Evolutionary conservation across 2,329 filamentous ascomycete species (phyloP), one percentile per base, ranked within the genome.

Genomic region (Aspergillus uvarum): DNA sequence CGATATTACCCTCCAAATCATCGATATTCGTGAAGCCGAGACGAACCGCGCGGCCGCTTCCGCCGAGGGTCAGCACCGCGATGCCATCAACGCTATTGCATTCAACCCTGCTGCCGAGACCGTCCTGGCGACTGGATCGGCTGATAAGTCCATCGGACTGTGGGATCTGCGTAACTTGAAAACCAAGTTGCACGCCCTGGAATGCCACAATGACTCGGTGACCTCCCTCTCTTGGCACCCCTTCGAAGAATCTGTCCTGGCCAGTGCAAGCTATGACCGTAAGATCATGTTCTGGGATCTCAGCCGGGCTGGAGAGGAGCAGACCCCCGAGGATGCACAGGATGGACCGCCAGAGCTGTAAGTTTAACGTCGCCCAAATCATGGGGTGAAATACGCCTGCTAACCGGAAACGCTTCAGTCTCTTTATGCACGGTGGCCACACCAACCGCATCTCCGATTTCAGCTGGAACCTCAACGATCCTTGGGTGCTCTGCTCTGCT

Each of bases 401-500:
- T 62, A 47, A 59, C 60, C 14, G 26, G 47, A n/a, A 16, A 51
- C 32, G 51, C 12, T 47, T 49, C 63, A 92, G 90, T 51, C 81
- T 99, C 1, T 99, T 99, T 79, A 98, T 99, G 93, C 95, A 99
- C 71, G 95, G 95, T 62, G 95, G 95, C 32, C 96, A 99, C 80
- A 99, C 95, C 11, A 97, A 97, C 78, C 90, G 96, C 67, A 87
- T 99, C 63, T 92, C 91, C 38, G 96, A 99, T 77, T 99, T 99
- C 72, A 94, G 90, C 78, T 99, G 94, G 94, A 99, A 99, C 77
- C 87, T 87, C 67, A 96, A 96, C 74, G 92, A 97, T 70, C 93
- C 94, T 4, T 99, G 96, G 96, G 86, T 97, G 58, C 90, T 99
- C 67, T 93, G 92, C 75, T 96, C 91, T 62, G 93, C 95, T 16